phyloP scores from a whole-genome alignment of 1,284 basidiomycete species.

The Leccinum subrobustum region DNA sequence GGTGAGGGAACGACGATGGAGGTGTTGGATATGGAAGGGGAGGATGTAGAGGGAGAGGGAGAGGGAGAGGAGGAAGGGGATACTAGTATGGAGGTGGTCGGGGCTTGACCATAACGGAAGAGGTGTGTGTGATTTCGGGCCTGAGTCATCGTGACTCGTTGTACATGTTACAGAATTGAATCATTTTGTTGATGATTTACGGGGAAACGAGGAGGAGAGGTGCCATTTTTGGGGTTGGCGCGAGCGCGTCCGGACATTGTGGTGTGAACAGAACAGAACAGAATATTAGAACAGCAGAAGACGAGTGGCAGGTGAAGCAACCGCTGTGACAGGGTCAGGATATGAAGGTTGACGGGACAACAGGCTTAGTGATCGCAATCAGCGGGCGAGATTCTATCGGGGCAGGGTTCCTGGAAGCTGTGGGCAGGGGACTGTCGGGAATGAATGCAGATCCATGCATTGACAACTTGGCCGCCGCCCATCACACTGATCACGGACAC shows the following conservation, averaged over 20 bases:
- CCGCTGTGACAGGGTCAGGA: slow-evolving; percentile 17
- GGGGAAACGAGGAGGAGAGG: slow-evolving; percentile 17
- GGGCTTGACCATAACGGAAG: slow-evolving; percentile 27
- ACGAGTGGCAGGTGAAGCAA: slow-evolving; percentile 10
- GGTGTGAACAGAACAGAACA: slow-evolving; percentile 27
- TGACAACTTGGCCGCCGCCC: background rate
- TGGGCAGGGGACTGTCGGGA: slow-evolving; percentile 28
- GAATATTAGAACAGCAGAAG: slow-evolving; percentile 5
- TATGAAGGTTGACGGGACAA: slow-evolving; percentile 11
- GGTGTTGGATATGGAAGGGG: slow-evolving; percentile 76
- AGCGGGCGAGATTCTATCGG: slow-evolving; percentile 26
- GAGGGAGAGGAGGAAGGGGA: slow-evolving; percentile 35
- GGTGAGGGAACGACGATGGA: slow-evolving; percentile 59
- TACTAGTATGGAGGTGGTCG: slow-evolving; percentile 32
- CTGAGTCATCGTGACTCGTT: slow-evolving; percentile 29
- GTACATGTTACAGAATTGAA: slow-evolving; percentile 12
- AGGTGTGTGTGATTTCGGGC: slow-evolving; percentile 20
- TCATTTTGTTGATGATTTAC: slow-evolving; percentile 22
- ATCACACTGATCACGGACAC: slow-evolving; percentile 9
- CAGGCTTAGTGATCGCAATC: slow-evolving; percentile 24
- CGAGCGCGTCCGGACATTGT: slow-evolving; percentile 30
- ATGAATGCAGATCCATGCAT: slow-evolving; percentile 36
- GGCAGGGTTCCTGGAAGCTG: slow-evolving; percentile 31
- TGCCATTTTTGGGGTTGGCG: slow-evolving; percentile 16
- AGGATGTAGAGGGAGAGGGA: slow-evolving; percentile 41